Evolutionary conservation across 768 basidiomycete species (phyloP), one percentile per base, ranked within the genome.

Genomic region (Podaxis carcinomalis): DNA sequence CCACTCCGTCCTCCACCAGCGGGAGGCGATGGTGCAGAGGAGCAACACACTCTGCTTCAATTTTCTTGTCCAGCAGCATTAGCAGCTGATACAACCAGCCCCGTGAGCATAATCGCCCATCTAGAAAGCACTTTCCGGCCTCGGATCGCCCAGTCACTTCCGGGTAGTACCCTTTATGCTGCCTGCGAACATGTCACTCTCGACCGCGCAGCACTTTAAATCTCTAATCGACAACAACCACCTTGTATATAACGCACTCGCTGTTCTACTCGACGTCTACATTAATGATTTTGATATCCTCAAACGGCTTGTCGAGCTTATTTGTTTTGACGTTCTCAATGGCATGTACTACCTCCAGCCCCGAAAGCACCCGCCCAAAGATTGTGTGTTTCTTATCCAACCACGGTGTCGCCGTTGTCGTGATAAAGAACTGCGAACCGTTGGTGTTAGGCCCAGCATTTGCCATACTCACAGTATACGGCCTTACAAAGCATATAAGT

Each of bases 371-470:
- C 23, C 94, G 85, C 1, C 95, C 96, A 67, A 98, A 98, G 65
- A 98, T 91, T 0, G 93, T 96, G 70, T 92, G 89, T 67, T 92
- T 93, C 73, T 85, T 89, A 74, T 97, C 93, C 63, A 96, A 76
- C 93, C 93, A 96, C 5, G 94, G 92, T 6, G 92, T 93, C 5
- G 95, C 89, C 2, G 88, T 95, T 4, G 95, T 97, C 6, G 95
- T 98, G 71, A 98, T 93, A 78, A 98, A 99, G 80, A 98, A 99
- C 70, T 99, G 96, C 1, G 92, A 95, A 0, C 95, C 96, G 70
- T 98, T 98, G 37, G 95, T 97, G 49, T 75, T 77, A 5, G 92
- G 87, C 3, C 95, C 95, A 4, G 91, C 92, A 68, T 95, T 95
- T 6, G 93, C 93, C 95, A 97, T 96, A 68, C 92, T 94, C 59